A percentile compares a stretch with the other conserved stretches of the same genome.
These are phyloP conservation scores for Neonectria neomacrospora DNA, from an alignment of 2,329 filamentous ascomycete species.

Conservation along the genomic window DNA sequence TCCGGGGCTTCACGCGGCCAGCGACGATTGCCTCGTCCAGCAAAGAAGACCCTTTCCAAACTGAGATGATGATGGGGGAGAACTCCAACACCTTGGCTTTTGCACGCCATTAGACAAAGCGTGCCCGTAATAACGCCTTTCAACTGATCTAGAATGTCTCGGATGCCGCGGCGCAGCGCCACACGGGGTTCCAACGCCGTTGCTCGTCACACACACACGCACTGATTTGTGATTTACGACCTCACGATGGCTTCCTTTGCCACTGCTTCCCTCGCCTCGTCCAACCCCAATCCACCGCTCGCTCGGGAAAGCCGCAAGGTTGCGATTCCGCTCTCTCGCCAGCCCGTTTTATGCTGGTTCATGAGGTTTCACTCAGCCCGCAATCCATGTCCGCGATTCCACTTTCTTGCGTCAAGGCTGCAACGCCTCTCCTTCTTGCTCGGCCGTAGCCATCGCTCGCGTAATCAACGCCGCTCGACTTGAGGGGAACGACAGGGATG, in stretches of 20 bases:
- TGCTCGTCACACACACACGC: neutral
- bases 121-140: neutral
- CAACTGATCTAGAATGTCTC: neutral
- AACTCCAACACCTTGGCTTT: neutral
- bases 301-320: neutral
- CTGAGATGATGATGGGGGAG: neutral
- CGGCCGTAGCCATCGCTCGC: neutral
- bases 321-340: slow-evolving; percentile 15
- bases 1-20: neutral
- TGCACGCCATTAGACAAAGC: neutral
- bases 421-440: neutral
- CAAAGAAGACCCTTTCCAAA: neutral
- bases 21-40: neutral
- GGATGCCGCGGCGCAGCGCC: neutral
- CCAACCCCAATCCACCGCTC: neutral
- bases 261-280: neutral
- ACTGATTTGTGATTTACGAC: neutral
- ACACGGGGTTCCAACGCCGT: slow-evolving; percentile 20
- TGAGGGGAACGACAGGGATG: neutral
- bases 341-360: neutral
- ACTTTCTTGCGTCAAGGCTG: slow-evolving; percentile 14
- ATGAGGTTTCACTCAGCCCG: slow-evolving; percentile 13
- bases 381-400: slow-evolving; percentile 16
- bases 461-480: slow-evolving; percentile 12
- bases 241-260: slow-evolving; percentile 14